Percentiles rank a stretch among this genome's conserved stretches.
phyloP scores from a whole-genome alignment of 306 rosid species.

The Fragaria nilgerrensis region DNA sequence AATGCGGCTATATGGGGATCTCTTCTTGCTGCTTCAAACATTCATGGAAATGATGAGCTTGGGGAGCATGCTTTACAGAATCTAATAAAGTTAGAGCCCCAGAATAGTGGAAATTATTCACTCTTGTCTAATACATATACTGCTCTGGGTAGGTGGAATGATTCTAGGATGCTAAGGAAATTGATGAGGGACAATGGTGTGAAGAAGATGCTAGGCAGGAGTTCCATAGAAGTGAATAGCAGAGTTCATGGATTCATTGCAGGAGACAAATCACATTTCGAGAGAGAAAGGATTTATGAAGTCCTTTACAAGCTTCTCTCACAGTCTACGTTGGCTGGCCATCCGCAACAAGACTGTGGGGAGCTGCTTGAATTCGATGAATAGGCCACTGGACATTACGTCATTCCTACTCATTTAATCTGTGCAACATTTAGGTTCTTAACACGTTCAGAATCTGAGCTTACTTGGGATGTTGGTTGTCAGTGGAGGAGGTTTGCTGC shows the following conservation, averaged over 20 bases:
- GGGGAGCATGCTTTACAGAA: conserved; percentile 51
- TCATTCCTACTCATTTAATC: neutral
- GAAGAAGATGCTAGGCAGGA: conserved; percentile 55
- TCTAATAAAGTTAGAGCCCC: conserved; percentile 53
- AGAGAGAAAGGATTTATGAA: conserved; percentile 36
- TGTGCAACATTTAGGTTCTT: neutral
- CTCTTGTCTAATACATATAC: conserved; percentile 63
- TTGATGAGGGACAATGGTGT: conserved; percentile 51
- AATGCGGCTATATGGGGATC: conserved; percentile 76
- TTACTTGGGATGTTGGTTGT: neutral
- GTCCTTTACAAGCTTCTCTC: conserved; percentile 37
- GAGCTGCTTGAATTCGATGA: conserved; percentile 30
- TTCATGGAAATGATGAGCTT: conserved; percentile 46
- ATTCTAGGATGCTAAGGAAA: conserved; percentile 59
- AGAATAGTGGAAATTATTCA: conserved; percentile 49
- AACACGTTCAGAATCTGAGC: conserved; percentile 8
- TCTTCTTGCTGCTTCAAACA: conserved; percentile 58
- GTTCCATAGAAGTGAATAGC: conserved; percentile 57
- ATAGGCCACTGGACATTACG: conserved; percentile 16
- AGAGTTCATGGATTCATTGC: conserved; percentile 66
- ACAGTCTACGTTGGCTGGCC: conserved; percentile 34
- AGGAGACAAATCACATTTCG: conserved; percentile 44
- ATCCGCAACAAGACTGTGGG: conserved; percentile 21
- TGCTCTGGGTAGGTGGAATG: conserved; percentile 58
- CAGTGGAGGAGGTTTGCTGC: conserved; percentile 2